A percentile compares a stretch with the other conserved stretches of the same genome.
Evolutionary conservation across 2,329 filamentous ascomycete species (phyloP).

Genomic region (Epichloe glyceriae): DNA sequence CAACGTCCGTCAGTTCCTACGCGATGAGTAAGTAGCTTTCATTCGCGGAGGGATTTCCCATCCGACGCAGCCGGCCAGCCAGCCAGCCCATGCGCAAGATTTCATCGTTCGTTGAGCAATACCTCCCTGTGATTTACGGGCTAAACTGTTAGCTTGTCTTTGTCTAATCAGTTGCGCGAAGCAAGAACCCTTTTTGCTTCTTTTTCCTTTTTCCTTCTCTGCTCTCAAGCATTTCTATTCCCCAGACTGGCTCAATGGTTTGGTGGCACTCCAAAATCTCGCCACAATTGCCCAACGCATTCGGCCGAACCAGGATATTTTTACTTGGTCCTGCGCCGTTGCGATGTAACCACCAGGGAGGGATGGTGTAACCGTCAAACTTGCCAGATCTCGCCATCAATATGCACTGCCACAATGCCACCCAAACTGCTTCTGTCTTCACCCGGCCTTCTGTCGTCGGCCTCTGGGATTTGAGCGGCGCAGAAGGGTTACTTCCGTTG

Average conservation of each 20-base stretch:
- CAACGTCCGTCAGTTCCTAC: neutral
- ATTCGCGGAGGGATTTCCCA: neutral
- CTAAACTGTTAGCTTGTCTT: too few relatives aligned
- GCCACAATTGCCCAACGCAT: neutral
- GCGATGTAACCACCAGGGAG: conserved; percentile 16
- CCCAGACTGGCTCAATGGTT: neutral
- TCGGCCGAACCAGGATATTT: conserved; percentile 10
- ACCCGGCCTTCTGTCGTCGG: conserved; percentile 3
- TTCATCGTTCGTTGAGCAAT: conserved; percentile 12
- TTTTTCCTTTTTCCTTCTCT: too few relatives aligned
- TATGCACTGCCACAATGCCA: conserved; percentile 1
- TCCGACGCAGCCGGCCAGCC: conserved; percentile 7
- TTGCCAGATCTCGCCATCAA: conserved; percentile 10
- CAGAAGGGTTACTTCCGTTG: conserved; percentile 12
- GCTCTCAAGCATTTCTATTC: too few relatives aligned
- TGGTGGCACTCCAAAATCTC: neutral
- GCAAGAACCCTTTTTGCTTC: too few relatives aligned
- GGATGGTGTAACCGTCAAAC: conserved; percentile 7
- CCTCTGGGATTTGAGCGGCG: conserved; percentile 1
- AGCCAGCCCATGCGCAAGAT: conserved; percentile 9
- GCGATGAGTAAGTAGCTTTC: neutral
- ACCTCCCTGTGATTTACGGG: neutral
- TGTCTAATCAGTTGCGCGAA: neutral
- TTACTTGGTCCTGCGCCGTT: conserved; percentile 3
- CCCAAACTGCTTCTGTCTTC: conserved; percentile 3